Percentiles rank a stretch among this genome's conserved stretches.
phyloP scores from a whole-genome alignment of 306 rosid species.

The Ochetophila trinervis region DNA sequence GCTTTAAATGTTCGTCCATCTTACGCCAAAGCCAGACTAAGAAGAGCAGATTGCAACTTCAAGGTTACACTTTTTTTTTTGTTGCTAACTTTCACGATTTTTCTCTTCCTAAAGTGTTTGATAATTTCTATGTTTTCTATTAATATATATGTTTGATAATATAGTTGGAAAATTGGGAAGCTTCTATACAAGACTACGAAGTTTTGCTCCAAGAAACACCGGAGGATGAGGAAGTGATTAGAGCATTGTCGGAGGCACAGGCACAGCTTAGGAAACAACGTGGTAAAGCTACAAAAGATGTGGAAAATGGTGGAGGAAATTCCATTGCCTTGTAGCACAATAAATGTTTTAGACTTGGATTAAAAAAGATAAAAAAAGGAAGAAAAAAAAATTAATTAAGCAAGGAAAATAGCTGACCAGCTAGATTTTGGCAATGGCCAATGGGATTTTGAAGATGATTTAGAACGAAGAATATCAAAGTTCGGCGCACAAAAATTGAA shows the following conservation, averaged over 20 bases:
- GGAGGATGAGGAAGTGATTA: slow-evolving; percentile 45
- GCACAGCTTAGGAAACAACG: slow-evolving; percentile 37
- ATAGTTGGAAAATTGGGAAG: slow-evolving; percentile 77
- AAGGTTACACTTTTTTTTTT: slow-evolving; percentile 41
- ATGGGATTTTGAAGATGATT: too few relatives aligned
- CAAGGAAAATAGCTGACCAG: too few relatives aligned
- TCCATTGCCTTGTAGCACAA: too few relatives aligned
- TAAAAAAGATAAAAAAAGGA: too few relatives aligned
- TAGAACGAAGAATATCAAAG: too few relatives aligned
- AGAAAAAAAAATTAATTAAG: too few relatives aligned
- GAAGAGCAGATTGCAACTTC: slow-evolving; percentile 82
- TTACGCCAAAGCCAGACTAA: slow-evolving; percentile 68
- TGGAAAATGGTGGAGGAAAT: too few relatives aligned
- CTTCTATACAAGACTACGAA: slow-evolving; percentile 70
- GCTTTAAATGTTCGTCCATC: slow-evolving; percentile 70
- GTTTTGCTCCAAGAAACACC: slow-evolving; percentile 49
- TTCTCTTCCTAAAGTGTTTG: background rate
- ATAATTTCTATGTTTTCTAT: background rate
- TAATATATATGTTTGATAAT: slow-evolving; percentile 9
- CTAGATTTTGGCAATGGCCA: too few relatives aligned
- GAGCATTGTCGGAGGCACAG: slow-evolving; percentile 47
- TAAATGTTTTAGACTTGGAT: too few relatives aligned
- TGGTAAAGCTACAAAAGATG: background rate
- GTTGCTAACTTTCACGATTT: background rate
- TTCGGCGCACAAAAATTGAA: too few relatives aligned